Evolutionary conservation across 1,284 basidiomycete genomes (phyloP), one percentile per base, ranked within the genome.

Genomic region (Moesziomyces parantarcticus): DNA sequence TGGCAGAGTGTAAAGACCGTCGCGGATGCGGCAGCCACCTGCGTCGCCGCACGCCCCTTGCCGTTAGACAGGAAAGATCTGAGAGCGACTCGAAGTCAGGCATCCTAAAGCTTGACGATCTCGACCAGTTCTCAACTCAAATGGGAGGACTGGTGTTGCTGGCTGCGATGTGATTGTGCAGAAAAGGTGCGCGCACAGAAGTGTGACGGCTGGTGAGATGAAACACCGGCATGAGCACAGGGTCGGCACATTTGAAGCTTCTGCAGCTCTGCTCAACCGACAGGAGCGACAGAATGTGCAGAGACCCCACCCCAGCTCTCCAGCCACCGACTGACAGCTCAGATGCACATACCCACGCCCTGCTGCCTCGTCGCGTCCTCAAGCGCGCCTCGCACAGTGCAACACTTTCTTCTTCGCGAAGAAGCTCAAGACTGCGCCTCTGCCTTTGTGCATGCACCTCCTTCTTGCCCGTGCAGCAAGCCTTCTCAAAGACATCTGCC

Each of bases 141-240:
- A 14, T 21, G 45, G 29, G 18, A 46, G 6, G 29, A 10, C 13
- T 13, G 3, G 1, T 13, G 42, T 23, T 43, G 42, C 42, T 43
- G 3, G 20, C 21, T 11, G 13, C 42, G 20, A 43, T 20, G 20
- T 23, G 10, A 10, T 13, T 43, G n/a, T 43, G 21, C 21, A 13
- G 29, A 46, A 21, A n/a, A 20, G 13, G 51, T 20, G 45, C 20
- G 36, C 10, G 44, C 53, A 47, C 39, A 42, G 29, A 32, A 32
- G n/a, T 43, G 40, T 9, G 29, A 32, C 29, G 10, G 11, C 29
- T 9, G 29, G 29, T 32, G 29, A 13, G 29, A 32, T 32, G 29
- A 39, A 39, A 16, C 29, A 32, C 36, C 29, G 10, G 13, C 29
- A 13, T 13, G 29, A 39, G 36, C 2, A 18, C 36, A 18, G 34